A percentile compares a stretch with the other conserved stretches of the same genome.
Conservation (phyloP, 352 stramenopile species). For the Pilasporangium apinafurcum region DNA sequence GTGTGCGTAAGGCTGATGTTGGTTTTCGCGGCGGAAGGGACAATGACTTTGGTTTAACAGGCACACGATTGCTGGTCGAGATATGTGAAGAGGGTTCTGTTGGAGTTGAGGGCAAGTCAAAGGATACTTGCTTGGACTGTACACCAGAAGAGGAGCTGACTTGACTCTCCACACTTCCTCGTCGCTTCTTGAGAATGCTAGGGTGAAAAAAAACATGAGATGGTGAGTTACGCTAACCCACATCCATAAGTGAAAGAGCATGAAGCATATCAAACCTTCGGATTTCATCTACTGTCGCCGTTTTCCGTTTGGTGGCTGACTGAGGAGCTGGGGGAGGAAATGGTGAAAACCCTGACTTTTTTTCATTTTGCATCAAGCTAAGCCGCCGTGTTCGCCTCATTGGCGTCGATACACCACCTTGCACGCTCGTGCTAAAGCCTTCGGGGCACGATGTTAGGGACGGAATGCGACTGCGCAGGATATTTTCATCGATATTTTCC, state of each 20-base stretch:
- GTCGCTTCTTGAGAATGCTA: slow-evolving; percentile 74
- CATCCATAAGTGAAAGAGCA: neutral
- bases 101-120: slow-evolving; percentile 23
- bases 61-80: slow-evolving; percentile 5
- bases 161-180: slow-evolving; percentile 3
- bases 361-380: slow-evolving; percentile 9
- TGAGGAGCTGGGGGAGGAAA: slow-evolving; percentile 1
- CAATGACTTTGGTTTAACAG: neutral
- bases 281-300: slow-evolving; percentile 3
- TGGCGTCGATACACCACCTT: slow-evolving; percentile 13
- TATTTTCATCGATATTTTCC: slow-evolving; percentile 78
- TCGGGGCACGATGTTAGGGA: slow-evolving; percentile 23
- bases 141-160: slow-evolving; percentile 1
- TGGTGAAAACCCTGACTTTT: neutral
- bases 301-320: slow-evolving; percentile 4
- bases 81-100: slow-evolving; percentile 6
- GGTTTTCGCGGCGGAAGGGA: slow-evolving; percentile 16
- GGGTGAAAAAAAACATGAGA: neutral
- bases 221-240: slow-evolving; percentile 6
- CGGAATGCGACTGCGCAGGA: slow-evolving; percentile 39
- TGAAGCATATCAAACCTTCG: slow-evolving; percentile 7
- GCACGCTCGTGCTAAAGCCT: slow-evolving; percentile 9
- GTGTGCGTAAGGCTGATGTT: slow-evolving; percentile 14
- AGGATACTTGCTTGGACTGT: slow-evolving; percentile 62
- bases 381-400: slow-evolving; percentile 17